Evolutionary conservation across 2,329 filamentous ascomycete genomes (phyloP).

Genomic region (Nothomitra cinnamomea): DNA sequence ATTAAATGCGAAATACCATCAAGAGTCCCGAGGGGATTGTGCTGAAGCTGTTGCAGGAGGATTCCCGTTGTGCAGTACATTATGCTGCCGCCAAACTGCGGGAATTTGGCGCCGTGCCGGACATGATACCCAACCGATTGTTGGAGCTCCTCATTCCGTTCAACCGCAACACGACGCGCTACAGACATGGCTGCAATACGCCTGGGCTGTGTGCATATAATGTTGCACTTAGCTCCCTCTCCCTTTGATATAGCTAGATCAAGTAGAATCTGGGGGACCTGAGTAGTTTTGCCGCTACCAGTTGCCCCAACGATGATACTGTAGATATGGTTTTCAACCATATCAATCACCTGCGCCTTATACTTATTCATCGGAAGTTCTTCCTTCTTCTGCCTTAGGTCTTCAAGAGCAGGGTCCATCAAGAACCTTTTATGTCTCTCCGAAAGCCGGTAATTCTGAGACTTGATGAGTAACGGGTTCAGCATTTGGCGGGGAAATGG

Average conservation of each 20-base stretch:
- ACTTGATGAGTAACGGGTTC: slow-evolving; percentile 1
- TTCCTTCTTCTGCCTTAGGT: slow-evolving; percentile 20
- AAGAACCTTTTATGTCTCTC: slow-evolving; percentile 13
- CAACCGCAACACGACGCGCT: slow-evolving; percentile 28
- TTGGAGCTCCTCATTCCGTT: slow-evolving; percentile 25
- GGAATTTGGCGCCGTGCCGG: slow-evolving; percentile 23
- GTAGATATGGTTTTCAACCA: slow-evolving; percentile 24
- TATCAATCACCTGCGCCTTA: slow-evolving; percentile 20
- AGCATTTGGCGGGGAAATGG: slow-evolving; percentile 5
- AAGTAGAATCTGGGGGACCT: slow-evolving; percentile 36
- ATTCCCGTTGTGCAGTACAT: slow-evolving; percentile 34
- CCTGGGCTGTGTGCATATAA: slow-evolving; percentile 33
- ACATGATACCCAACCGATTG: slow-evolving; percentile 30
- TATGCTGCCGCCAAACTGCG: slow-evolving; percentile 23
- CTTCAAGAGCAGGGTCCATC: slow-evolving; percentile 12
- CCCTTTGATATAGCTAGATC: slow-evolving; percentile 27
- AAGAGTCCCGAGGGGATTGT: slow-evolving; percentile 22
- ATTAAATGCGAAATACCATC: slow-evolving; percentile 29
- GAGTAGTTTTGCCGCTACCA: slow-evolving; percentile 31
- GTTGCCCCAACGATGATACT: slow-evolving; percentile 30
- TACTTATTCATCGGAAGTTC: slow-evolving; percentile 26
- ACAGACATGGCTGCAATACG: slow-evolving; percentile 30
- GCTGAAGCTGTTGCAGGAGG: slow-evolving; percentile 27
- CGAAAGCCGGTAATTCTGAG: slow-evolving; percentile 12
- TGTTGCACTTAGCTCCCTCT: slow-evolving; percentile 26